Percentiles rank a stretch among this genome's conserved stretches.
Conservation (phyloP, 768 basidiomycete species). For the Amyloporia xantha region DNA sequence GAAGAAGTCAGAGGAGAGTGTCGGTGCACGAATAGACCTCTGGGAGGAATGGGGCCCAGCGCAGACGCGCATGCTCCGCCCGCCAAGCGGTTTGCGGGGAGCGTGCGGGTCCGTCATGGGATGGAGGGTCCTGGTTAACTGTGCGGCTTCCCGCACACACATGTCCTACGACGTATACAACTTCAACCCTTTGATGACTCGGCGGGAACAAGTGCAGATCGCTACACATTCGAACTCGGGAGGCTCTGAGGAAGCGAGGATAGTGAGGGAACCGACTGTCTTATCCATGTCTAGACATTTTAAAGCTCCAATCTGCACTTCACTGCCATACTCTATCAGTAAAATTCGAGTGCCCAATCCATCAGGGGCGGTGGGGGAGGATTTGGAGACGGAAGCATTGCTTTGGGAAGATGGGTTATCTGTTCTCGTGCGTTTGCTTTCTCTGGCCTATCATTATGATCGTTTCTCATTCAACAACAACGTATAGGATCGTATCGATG, state of each 20-base stretch:
- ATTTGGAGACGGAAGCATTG: background rate
- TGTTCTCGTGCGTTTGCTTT: background rate
- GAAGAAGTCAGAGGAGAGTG: background rate
- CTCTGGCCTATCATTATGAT: background rate
- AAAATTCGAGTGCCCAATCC: background rate
- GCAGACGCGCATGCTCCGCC: conserved; percentile 35
- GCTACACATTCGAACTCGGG: conserved; percentile 1
- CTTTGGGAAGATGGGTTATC: background rate
- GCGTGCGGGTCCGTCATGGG: conserved; percentile 51
- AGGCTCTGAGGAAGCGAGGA: conserved; percentile 11
- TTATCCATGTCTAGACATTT: conserved; percentile 30
- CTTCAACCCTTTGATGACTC: conserved; percentile 39
- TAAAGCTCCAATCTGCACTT: conserved; percentile 31
- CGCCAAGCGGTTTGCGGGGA: conserved; percentile 19
- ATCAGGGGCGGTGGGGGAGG: background rate
- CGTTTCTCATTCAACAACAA: background rate
- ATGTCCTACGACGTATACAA: conserved; percentile 36
- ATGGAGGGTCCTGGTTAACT: conserved; percentile 36
- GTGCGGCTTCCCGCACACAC: conserved; percentile 1
- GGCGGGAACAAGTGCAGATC: conserved; percentile 21
- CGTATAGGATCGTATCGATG: background rate
- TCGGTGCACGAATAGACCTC: background rate
- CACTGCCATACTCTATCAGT: conserved; percentile 34
- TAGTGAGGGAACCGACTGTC: conserved; percentile 7
- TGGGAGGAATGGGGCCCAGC: conserved; percentile 9